Percentiles rank a stretch among this genome's conserved stretches.
Conservation (phyloP, 345 rosid genomes). For the Ailanthus altissimus region DNA sequence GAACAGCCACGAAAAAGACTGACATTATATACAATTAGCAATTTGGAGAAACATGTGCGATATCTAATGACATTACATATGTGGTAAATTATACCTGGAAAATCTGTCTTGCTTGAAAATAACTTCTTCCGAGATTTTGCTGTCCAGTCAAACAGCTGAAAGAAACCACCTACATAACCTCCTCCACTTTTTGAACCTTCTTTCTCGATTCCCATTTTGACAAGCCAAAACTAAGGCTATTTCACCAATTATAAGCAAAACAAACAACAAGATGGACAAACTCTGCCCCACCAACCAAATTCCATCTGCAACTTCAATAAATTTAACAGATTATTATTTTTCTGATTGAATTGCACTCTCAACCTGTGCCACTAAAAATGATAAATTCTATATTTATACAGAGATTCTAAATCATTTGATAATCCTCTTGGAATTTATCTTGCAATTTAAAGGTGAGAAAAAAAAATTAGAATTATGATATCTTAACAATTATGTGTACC, state of each 20-base stretch:
- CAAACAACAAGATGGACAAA: slow-evolving; percentile 1
- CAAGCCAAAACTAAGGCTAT: slow-evolving; percentile 11
- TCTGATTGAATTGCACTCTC: slow-evolving; percentile 5
- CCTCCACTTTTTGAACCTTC: slow-evolving; percentile 62
- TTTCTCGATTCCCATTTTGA: slow-evolving; percentile 64
- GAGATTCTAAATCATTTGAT: not conserved
- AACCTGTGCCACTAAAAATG: not conserved
- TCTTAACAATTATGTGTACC: not conserved
- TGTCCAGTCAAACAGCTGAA: slow-evolving; percentile 93
- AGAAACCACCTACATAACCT: slow-evolving; percentile 75
- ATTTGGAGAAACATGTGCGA: not conserved
- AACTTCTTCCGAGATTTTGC: slow-evolving; percentile 95
- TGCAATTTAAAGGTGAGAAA: not conserved
- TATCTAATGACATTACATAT: not conserved
- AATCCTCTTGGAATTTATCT: not conserved
- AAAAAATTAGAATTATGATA: not conserved
- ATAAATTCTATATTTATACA: not conserved
- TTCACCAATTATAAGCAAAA: slow-evolving; percentile 12
- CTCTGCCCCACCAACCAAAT: slow-evolving; percentile 25
- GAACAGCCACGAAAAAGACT: slow-evolving; percentile 10
- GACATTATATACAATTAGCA: not conserved
- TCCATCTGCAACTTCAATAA: slow-evolving; percentile 31
- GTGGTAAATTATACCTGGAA: slow-evolving; percentile 46
- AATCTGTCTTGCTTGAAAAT: slow-evolving; percentile 73
- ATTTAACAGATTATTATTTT: slow-evolving; percentile 18